Base-by-base conservation (phyloP, 2,329 filamentous ascomycete species). In the Septoria linicola region DNA sequence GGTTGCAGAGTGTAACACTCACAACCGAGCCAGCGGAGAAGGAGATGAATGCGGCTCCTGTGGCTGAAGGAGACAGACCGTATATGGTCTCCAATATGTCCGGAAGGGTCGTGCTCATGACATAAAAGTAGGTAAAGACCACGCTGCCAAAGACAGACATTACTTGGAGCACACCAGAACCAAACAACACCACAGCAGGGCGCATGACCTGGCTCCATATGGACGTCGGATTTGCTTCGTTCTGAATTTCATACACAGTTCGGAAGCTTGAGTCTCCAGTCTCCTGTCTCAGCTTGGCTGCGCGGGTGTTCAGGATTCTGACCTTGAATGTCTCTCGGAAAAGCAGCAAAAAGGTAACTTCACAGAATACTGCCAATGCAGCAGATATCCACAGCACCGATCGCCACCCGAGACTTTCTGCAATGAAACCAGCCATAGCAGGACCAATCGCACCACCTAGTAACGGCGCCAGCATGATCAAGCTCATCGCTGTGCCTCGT, bases 321-420 rank as follows among this genome's bases (percentile, higher is more conserved):
- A 81, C 73, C 60, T 77, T 78, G 66, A 85, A 85, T 10, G 83
- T 85, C 68, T 86, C 83, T 4, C 74, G 68, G 60, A 80, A 81
- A 59, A 69, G 75, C 0, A 68, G 68, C 6, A 83, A 63, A 54
- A 83, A 79, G 6, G 60, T 27, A 0, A 79, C 25, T 63, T 81
- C 79, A 55, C 76, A 80, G 1, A 70, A 55, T 4, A 70, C 63
- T 0, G 80, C 76, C 21, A 83, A 60, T 0, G 60, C 70, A 1
- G 72, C 75, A 7, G 73, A 72, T 50, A 81, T 73, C 70, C 77
- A 78, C 2, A 84, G 63, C 0, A 80, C 73, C 40, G 65, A 62
- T 23, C 80, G 68, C 81, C 81, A 84, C 2, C 80, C 80, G 2
- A 77, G 54, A 2, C 64, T 71, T 64, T 83, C 73, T 2, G 80